Conservation (phyloP, 1,284 basidiomycete species). For the Amylostereum areolatum region DNA sequence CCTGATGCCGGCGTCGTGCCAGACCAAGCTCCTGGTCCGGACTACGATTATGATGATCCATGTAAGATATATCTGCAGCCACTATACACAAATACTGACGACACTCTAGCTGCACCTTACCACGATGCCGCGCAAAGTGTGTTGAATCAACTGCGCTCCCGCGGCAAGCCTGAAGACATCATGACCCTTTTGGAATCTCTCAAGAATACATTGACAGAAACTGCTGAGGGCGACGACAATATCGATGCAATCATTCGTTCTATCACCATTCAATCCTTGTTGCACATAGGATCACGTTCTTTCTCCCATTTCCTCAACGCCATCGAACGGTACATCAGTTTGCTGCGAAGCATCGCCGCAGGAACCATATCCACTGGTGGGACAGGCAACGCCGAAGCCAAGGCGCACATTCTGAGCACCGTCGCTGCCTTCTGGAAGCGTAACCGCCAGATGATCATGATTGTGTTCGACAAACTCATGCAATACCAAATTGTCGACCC, state of each 20-base stretch:
- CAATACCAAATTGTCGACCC: conserved; percentile 98
- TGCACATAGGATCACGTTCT: conserved; percentile 89
- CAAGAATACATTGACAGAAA: conserved; percentile 52
- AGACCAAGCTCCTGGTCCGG: conserved; percentile 74
- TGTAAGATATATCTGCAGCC: conserved; percentile 14
- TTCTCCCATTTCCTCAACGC: conserved; percentile 99
- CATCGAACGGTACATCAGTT: conserved; percentile 91
- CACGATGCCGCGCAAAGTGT: conserved; percentile 79
- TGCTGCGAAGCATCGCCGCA: conserved; percentile 70
- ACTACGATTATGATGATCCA: conserved; percentile 80
- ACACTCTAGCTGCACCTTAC: conserved; percentile 58
- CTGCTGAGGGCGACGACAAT: conserved; percentile 47
- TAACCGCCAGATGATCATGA: conserved; percentile 79
- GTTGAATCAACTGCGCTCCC: conserved; percentile 74
- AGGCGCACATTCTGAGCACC: conserved; percentile 64
- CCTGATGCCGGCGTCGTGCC: conserved; percentile 64
- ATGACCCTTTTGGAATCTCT: conserved; percentile 71
- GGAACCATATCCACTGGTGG: conserved; percentile 32
- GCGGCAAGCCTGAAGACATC: conserved; percentile 75
- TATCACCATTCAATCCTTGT: conserved; percentile 84
- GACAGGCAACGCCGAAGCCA: conserved; percentile 50
- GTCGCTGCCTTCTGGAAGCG: conserved; percentile 76
- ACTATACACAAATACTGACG: not conserved
- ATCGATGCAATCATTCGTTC: conserved; percentile 68
- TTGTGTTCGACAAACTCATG: conserved; percentile 96